Percentiles rank a stretch among this genome's conserved stretches.
Conservation (phyloP, 176 grass and related monocot species). For the Metroxylon sagu region DNA sequence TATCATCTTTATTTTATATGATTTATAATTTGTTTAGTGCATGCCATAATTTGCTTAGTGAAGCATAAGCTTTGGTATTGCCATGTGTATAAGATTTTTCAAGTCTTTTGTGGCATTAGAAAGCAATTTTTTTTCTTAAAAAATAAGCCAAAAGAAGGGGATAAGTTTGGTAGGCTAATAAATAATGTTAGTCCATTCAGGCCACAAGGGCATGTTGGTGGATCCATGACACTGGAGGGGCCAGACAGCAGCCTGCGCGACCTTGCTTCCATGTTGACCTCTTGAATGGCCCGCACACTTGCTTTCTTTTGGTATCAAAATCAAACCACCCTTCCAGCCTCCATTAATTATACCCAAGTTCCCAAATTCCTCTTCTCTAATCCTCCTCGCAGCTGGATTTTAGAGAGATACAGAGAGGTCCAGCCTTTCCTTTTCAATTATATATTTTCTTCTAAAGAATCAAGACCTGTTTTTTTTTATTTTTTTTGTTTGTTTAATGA, state of each 20-base stretch:
- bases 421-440: too few species aligned
- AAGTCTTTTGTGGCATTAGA: too few species aligned
- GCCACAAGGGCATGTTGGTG: constrained; percentile 1
- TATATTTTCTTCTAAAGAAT: too few species aligned
- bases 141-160: too few species aligned
- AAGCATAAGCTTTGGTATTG: too few species aligned
- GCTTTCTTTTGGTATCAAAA: not conserved
- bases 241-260: not conserved
- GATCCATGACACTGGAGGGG: constrained; percentile 13
- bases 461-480: too few species aligned
- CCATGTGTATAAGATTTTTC: too few species aligned
- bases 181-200: not conserved
- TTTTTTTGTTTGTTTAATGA: too few species aligned
- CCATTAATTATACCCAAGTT: not conserved
- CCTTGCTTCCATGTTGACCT: constrained; percentile 2
- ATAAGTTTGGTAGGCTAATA: constrained; percentile 10
- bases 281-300: not conserved
- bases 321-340: not conserved
- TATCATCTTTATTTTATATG: too few species aligned
- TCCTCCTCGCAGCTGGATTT: not conserved
- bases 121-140: too few species aligned
- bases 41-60: too few species aligned
- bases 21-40: too few species aligned
- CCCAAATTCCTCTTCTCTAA: not conserved
- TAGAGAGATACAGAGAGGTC: not conserved